Conservation (phyloP, 1,284 basidiomycete species). For the Calocybe gambosa region DNA sequence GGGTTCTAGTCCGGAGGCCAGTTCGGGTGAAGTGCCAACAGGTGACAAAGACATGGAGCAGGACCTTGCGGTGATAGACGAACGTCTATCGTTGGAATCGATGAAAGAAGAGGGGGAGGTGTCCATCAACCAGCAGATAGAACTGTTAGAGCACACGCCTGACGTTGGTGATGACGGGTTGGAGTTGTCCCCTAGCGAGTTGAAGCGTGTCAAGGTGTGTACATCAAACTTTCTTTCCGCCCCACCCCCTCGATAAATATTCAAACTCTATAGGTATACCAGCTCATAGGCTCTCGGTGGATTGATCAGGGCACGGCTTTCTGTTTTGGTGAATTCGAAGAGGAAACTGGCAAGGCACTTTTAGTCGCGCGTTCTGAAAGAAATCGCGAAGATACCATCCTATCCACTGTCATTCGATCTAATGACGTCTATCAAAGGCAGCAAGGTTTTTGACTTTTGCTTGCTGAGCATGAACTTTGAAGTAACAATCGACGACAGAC, state of each 20-base stretch:
- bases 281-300: constrained; percentile 85
- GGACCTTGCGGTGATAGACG: constrained; percentile 12
- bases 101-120: constrained; percentile 27
- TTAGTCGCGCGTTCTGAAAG: constrained; percentile 82
- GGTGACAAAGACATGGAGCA: constrained; percentile 16
- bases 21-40: constrained; percentile 8
- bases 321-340: constrained; percentile 84
- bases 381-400: constrained; percentile 62
- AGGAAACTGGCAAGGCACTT: constrained; percentile 71
- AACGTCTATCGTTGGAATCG: constrained; percentile 19
- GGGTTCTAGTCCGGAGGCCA: constrained; percentile 4
- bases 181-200: constrained; percentile 38
- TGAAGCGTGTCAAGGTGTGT: constrained; percentile 47
- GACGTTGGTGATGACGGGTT: constrained; percentile 31
- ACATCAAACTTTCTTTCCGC: constrained; percentile 4
- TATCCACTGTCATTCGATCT: constrained; percentile 69
- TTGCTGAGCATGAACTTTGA: constrained; percentile 5
- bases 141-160: constrained; percentile 32
- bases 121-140: constrained; percentile 31
- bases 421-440: constrained; percentile 90
- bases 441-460: constrained; percentile 58
- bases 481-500: constrained; percentile 41
- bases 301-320: constrained; percentile 92
- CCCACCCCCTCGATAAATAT: constrained; percentile 1
- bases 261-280: constrained; percentile 67